Evolutionary conservation across 1,139 yeast genomes (phyloP).

Genomic region (Arxiozyma telluris): DNA sequence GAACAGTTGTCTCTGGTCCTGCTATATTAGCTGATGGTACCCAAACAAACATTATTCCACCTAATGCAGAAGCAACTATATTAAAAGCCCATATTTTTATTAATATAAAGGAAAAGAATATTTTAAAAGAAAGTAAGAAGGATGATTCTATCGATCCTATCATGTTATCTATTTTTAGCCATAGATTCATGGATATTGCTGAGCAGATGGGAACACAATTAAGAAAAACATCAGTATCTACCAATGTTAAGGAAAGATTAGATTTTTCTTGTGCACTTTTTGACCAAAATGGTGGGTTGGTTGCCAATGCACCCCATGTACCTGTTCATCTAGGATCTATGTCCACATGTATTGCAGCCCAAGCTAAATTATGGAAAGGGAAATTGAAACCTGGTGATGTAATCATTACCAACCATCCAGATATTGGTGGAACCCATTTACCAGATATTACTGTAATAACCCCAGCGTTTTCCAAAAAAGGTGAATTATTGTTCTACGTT

Average conservation of each 20-base stretch:
- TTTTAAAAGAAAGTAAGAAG: conserved; percentile 27
- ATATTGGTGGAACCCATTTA: conserved; percentile 72
- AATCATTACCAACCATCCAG: conserved; percentile 69
- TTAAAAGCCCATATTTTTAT: conserved; percentile 53
- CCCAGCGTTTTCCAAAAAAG: conserved; percentile 41
- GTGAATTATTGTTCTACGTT: conserved; percentile 35
- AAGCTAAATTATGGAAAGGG: conserved; percentile 55
- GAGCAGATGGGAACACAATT: conserved; percentile 83
- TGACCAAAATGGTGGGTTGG: conserved; percentile 64
- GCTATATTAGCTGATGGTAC: conserved; percentile 79
- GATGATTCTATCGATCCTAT: conserved; percentile 51
- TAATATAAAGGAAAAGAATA: conserved; percentile 18
- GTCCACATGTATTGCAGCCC: conserved; percentile 74
- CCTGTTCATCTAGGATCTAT: conserved; percentile 84
- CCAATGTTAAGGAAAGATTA: conserved; percentile 76
- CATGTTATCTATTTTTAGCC: conserved; percentile 68
- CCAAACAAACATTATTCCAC: conserved; percentile 77
- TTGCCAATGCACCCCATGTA: conserved; percentile 82
- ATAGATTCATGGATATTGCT: conserved; percentile 80
- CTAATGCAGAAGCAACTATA: conserved; percentile 55
- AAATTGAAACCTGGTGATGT: conserved; percentile 61
- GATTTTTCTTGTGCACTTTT: conserved; percentile 83
- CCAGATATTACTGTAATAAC: conserved; percentile 71
- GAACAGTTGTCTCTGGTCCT: conserved; percentile 59
- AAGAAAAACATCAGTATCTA: conserved; percentile 71